Evolutionary conservation across 495 filamentous ascomycete species (phyloP).

Genomic region (Talaromyces ruber): DNA sequence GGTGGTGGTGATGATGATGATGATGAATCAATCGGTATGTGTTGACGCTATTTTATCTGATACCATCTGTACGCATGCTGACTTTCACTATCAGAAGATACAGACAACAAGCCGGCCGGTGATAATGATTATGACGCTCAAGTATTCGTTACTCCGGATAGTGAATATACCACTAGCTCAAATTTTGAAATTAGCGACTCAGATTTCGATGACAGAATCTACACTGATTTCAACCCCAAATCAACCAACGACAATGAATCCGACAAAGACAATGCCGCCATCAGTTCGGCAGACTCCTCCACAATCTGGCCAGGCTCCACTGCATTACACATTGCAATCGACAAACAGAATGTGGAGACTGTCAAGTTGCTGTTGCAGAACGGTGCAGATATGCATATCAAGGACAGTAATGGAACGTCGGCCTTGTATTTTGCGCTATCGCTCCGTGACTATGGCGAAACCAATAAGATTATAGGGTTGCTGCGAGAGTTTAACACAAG

Average conservation of each 20-base stretch:
- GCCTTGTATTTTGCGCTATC: background rate
- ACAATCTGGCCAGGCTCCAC: conserved; percentile 6
- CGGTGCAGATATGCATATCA: conserved; percentile 2
- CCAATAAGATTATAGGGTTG: background rate
- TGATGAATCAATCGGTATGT: background rate
- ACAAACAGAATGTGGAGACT: conserved; percentile 9
- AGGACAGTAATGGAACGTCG: background rate
- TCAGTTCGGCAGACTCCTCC: conserved; percentile 1
- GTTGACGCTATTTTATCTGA: background rate
- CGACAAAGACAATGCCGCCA: background rate
- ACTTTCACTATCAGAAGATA: background rate
- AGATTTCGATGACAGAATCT: too few species aligned
- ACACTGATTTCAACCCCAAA: too few species aligned
- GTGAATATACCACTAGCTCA: too few species aligned
- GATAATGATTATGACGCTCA: background rate
- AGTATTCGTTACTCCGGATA: background rate
- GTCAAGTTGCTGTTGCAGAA: conserved; percentile 13
- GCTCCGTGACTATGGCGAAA: background rate
- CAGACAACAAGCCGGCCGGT: background rate
- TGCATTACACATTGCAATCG: conserved; percentile 14
- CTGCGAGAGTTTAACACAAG: background rate
- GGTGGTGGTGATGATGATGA: background rate
- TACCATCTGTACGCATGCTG: background rate
- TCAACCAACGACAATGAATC: too few species aligned
- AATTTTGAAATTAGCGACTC: background rate